These are phyloP conservation scores for Epichloe baconii DNA, from an alignment of 2,329 filamentous ascomycete genomes.

Conservation along the genomic window DNA sequence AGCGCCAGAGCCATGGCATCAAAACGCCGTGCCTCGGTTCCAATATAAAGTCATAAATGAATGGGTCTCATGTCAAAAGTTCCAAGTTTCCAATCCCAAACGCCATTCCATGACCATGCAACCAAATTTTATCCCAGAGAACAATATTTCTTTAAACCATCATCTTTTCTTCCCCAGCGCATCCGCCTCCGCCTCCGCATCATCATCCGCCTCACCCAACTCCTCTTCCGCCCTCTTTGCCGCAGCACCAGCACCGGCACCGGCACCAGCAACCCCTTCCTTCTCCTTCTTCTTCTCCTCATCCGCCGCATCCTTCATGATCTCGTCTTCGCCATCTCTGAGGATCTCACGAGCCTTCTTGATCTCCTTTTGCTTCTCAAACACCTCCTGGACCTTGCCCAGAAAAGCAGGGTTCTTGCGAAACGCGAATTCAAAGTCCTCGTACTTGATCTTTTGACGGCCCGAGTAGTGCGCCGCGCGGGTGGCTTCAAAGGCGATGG, in stretches of 20 bases:
- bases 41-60: not conserved
- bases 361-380: conserved; percentile 77
- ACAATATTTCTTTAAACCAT: conserved; percentile 3
- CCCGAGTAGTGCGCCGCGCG: conserved; percentile 74
- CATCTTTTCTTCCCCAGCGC: conserved; percentile 25
- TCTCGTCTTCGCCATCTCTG: conserved; percentile 50
- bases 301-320: conserved; percentile 39
- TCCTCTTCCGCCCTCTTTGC: conserved; percentile 31
- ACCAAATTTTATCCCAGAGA: not conserved
- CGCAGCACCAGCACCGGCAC: conserved; percentile 3
- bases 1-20: not conserved
- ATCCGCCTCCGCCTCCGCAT: conserved; percentile 29
- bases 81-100: not conserved
- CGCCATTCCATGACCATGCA: not conserved
- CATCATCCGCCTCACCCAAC: conserved; percentile 39
- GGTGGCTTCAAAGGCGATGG: conserved; percentile 81
- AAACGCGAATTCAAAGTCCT: conserved; percentile 93
- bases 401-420: conserved; percentile 74
- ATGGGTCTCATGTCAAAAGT: not conserved
- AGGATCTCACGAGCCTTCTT: conserved; percentile 71
- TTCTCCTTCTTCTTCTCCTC: conserved; percentile 27
- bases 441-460: conserved; percentile 93
- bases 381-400: conserved; percentile 77
- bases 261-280: not conserved
- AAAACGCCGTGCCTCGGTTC: not conserved